Conservation (phyloP, 2,329 filamentous ascomycete species). For the Basipetospora chlamydospora region DNA sequence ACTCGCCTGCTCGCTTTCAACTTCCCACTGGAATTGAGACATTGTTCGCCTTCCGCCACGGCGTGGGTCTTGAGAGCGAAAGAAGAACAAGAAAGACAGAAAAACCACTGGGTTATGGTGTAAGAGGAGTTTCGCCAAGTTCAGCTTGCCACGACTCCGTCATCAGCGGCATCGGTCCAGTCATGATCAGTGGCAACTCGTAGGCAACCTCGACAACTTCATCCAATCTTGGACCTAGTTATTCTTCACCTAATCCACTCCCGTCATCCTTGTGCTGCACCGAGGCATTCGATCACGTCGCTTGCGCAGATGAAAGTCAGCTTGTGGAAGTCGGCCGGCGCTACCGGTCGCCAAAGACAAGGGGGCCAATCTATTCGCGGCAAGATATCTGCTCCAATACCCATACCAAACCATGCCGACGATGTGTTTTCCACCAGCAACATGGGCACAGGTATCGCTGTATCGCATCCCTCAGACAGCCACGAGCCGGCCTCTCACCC, state of each 20-base stretch:
- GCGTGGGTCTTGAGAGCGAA: not conserved
- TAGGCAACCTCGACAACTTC: no score
- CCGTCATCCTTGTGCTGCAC: no score
- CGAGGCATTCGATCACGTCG: no score
- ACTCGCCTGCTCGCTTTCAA: no score
- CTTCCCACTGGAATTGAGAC: no score
- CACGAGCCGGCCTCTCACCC: conserved; percentile 8
- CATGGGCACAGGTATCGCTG: conserved; percentile 21
- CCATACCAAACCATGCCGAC: conserved; percentile 31
- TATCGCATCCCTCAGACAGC: conserved; percentile 14
- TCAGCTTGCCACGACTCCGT: conserved; percentile 4
- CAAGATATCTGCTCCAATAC: conserved; percentile 47
- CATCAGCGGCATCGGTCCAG: no score
- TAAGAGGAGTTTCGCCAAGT: conserved; percentile 1
- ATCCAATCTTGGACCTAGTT: no score
- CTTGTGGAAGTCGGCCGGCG: conserved; percentile 30
- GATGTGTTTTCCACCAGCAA: conserved; percentile 40
- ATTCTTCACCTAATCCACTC: no score
- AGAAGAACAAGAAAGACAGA: not conserved
- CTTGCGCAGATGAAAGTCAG: conserved; percentile 26
- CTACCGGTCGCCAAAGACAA: conserved; percentile 24
- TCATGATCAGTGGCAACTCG: conserved; percentile 4
- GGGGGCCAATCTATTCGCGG: conserved; percentile 37
- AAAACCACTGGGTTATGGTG: conserved; percentile 1
- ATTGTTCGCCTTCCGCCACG: no score